Conservation (phyloP, 345 rosid genomes). For the Lenwebbia sp. region DNA sequence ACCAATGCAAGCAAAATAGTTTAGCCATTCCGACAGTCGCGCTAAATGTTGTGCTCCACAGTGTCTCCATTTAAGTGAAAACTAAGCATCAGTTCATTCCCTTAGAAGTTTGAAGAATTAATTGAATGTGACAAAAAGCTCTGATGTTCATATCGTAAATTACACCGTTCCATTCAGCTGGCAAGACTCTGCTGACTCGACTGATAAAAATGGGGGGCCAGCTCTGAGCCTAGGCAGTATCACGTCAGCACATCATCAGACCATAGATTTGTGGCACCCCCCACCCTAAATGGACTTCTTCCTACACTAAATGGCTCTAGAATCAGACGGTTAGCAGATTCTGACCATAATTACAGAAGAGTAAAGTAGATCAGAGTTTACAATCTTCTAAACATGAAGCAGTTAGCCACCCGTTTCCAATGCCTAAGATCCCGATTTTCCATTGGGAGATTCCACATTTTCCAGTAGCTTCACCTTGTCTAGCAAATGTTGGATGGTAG, state of each 20-base stretch:
- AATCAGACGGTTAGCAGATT: neutral
- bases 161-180: too few species aligned
- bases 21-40: neutral
- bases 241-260: neutral
- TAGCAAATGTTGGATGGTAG: conserved; percentile 47
- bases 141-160: too few species aligned
- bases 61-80: neutral
- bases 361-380: neutral
- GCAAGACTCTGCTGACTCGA: too few species aligned
- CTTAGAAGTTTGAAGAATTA: neutral
- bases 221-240: neutral
- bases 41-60: neutral
- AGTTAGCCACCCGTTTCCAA: neutral
- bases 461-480: conserved; percentile 57
- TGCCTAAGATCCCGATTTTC: conserved; percentile 1
- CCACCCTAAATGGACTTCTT: neutral
- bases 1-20: neutral
- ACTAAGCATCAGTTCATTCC: neutral
- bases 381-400: neutral
- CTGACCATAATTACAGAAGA: neutral
- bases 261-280: neutral
- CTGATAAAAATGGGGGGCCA: neutral
- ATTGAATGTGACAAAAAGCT: neutral
- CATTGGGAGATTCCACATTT: conserved; percentile 23
- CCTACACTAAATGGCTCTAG: neutral